Evolutionary conservation across 2,329 filamentous ascomycete genomes (phyloP), one percentile per base, ranked within the genome.

Genomic region (Alternaria sp.): DNA sequence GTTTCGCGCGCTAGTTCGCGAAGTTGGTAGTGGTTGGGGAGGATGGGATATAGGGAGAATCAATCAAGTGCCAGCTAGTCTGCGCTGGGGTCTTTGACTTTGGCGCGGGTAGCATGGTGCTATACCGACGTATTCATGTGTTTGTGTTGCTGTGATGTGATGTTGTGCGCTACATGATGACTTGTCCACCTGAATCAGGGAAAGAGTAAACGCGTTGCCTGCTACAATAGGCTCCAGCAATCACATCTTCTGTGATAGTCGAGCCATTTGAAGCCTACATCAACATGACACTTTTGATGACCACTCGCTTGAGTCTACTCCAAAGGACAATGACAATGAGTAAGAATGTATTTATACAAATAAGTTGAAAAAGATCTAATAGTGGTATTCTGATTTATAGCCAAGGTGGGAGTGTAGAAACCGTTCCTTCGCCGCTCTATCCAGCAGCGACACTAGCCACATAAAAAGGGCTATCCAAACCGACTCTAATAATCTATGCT

Each of bases 1-100:
- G 37, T 68, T 64, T 63, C 60, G 61, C n/a, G 55, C 41, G 18
- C 20, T 21, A 53, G 23, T 21, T 18, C 53, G 58, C 58, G 45
- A 33, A 41, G 20, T 47, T 18, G 47, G 55, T 47, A 41, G 47
- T 26, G 41, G 49, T 37, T 26, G 37, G n/a, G 26, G 59, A 25
- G 14, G 25, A 37, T 58, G 44, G 28, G 26, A 20, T 55, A 54
- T 28, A 23, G 41, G 15, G 37, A 44, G 49, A 61, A 58, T 54
- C 26, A 59, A 54, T 54, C 20, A 54, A 28, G 47, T 54, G 26
- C 37, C 44, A 9, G 44, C n/a, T 3, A 5, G 30, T 51, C 45
- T 28, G 6, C n/a, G 15, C n/a, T 14, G 45, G 54, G 25, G n/a
- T 26, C 20, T 45, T 26, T 12, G 9, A 33, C 45, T 41, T 21